A percentile compares a stretch with the other conserved stretches of the same genome.
Evolutionary conservation across 78 protist species (phyloP).

Genomic region (Planoprotostelium fungivorum): DNA sequence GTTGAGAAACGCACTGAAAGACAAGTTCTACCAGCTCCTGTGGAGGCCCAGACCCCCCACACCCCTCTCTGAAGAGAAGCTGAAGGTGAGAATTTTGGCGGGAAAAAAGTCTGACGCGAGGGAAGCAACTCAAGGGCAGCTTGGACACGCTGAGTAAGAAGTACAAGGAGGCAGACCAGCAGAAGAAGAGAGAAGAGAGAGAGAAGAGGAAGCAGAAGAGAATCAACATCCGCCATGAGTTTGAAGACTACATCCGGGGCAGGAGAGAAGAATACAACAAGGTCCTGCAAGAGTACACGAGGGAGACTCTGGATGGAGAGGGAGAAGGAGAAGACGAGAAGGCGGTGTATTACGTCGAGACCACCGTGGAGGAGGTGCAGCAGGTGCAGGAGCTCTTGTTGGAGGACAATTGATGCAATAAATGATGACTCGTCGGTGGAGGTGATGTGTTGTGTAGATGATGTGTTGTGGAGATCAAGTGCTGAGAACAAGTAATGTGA

Average conservation of each 20-base stretch:
- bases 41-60: conserved; percentile 90
- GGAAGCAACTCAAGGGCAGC: neutral
- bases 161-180: neutral
- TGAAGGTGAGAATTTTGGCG: too few species aligned
- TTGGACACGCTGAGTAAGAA: neutral
- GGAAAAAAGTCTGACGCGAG: too few species aligned
- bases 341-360: neutral
- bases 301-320: neutral
- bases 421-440: too few species aligned
- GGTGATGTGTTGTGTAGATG: too few species aligned
- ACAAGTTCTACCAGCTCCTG: conserved; percentile 77
- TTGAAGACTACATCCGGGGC: neutral
- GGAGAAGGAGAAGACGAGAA: neutral
- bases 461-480: too few species aligned
- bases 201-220: neutral
- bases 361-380: neutral
- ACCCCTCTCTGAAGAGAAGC: neutral
- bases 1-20: conserved; percentile 37
- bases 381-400: neutral
- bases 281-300: neutral
- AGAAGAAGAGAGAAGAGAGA: neutral
- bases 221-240: neutral
- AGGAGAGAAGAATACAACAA: neutral
- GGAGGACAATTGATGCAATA: neutral
- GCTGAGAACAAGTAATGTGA: too few species aligned